Evolutionary conservation across 768 basidiomycete species (phyloP).

Genomic region (Kwoniella botswanensis): DNA sequence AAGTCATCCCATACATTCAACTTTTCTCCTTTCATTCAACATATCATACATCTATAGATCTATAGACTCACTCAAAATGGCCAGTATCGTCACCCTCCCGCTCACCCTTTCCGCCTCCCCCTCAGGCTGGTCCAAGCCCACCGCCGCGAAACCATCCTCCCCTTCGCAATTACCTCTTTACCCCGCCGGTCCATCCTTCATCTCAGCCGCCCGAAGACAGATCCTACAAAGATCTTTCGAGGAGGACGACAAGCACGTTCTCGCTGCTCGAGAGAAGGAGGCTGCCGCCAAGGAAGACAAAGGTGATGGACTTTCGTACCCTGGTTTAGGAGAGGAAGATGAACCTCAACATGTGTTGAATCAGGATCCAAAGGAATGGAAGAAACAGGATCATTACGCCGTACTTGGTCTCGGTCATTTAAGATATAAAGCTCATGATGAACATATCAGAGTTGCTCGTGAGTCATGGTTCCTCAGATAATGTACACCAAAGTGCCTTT

Average conservation of each 20-base stretch:
- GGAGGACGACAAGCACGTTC: constrained; percentile 74
- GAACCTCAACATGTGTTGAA: constrained; percentile 72
- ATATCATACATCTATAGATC: constrained; percentile 3
- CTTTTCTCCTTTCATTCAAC: not conserved
- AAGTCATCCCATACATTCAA: not conserved
- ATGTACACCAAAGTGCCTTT: too few species aligned
- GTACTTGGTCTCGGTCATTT: constrained; percentile 92
- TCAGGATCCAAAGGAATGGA: constrained; percentile 98
- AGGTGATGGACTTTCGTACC: constrained; percentile 73
- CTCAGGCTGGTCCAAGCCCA: constrained; percentile 60
- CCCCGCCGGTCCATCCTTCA: constrained; percentile 85
- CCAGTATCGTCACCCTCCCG: constrained; percentile 58
- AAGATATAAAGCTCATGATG: constrained; percentile 81
- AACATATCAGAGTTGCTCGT: constrained; percentile 97
- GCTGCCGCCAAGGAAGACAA: constrained; percentile 63
- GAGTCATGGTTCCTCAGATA: too few species aligned
- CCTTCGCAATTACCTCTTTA: constrained; percentile 67
- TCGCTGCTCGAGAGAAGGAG: constrained; percentile 64
- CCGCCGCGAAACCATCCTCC: constrained; percentile 58
- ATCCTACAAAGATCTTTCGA: constrained; percentile 79
- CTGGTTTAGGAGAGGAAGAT: constrained; percentile 89
- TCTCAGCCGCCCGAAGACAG: constrained; percentile 77
- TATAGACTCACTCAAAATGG: constrained; percentile 35
- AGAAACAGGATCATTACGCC: constrained; percentile 99
- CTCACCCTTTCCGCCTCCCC: constrained; percentile 62